A percentile compares a stretch with the other conserved stretches of the same genome.
phyloP scores from a whole-genome alignment of 352 stramenopile genomes.

The Phytophthora cryptogea region DNA sequence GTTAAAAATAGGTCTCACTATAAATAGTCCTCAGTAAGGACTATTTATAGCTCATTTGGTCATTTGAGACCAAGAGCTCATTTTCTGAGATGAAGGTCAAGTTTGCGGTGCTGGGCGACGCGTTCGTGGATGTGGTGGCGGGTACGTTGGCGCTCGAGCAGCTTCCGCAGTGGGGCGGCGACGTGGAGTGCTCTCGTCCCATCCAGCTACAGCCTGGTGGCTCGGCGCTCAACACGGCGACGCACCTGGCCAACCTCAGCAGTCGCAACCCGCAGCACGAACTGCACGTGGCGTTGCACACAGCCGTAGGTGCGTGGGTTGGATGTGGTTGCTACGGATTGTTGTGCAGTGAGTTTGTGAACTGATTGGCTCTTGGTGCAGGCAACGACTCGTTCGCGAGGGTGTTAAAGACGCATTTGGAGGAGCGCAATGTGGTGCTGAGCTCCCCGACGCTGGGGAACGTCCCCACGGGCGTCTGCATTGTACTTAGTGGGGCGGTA shows the following conservation, averaged over 20 bases:
- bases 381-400: conserved; percentile 51
- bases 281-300: conserved; percentile 59
- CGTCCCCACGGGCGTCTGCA: conserved; percentile 74
- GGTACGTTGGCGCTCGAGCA: conserved; percentile 64
- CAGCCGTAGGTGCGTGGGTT: conserved; percentile 45
- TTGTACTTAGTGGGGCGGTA: conserved; percentile 73
- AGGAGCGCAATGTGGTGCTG: conserved; percentile 38
- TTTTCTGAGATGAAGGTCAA: conserved; percentile 36
- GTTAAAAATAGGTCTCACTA: not conserved
- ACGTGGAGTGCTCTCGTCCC: conserved; percentile 66
- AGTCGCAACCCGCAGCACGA: conserved; percentile 26
- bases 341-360: not conserved
- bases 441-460: conserved; percentile 45
- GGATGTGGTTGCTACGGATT: not conserved
- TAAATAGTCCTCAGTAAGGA: no score
- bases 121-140: conserved; percentile 81
- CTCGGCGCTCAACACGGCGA: conserved; percentile 85
- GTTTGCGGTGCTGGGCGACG: conserved; percentile 66
- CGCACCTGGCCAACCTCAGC: conserved; percentile 70
- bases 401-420: conserved; percentile 55
- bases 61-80: not conserved
- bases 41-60: not conserved
- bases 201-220: conserved; percentile 82
- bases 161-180: conserved; percentile 78
- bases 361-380: conserved; percentile 12